A percentile compares a stretch with the other conserved stretches of the same genome.
phyloP scores from a whole-genome alignment of 345 rosid genomes.

The Stellera chamaejasme region DNA sequence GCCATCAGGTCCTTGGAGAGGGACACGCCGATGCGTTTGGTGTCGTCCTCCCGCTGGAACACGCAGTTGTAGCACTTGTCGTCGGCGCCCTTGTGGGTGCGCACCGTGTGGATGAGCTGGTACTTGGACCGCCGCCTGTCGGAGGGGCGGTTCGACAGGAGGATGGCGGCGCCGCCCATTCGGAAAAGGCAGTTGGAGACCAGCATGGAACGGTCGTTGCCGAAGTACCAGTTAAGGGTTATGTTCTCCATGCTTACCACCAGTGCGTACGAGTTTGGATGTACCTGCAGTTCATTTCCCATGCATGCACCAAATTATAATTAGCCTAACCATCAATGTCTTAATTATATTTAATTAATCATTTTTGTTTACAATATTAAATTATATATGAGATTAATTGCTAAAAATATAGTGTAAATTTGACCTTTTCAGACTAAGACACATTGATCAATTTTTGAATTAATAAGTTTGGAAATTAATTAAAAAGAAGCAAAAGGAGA shows the following conservation, averaged over 20 bases:
- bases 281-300: conserved; percentile 33
- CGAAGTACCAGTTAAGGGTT: conserved; percentile 80
- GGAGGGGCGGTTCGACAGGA: conserved; percentile 60
- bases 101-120: conserved; percentile 84
- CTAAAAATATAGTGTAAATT: too few relatives aligned
- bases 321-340: too few relatives aligned
- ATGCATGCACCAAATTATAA: too few relatives aligned
- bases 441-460: too few relatives aligned
- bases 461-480: too few relatives aligned
- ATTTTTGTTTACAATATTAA: too few relatives aligned
- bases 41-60: conserved; percentile 73
- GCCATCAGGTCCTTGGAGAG: conserved; percentile 93
- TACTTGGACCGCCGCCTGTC: conserved; percentile 84
- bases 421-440: too few relatives aligned
- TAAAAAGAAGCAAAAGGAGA: too few relatives aligned
- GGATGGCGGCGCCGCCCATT: conserved; percentile 93
- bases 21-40: conserved; percentile 51
- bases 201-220: conserved; percentile 90
- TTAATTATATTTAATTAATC: too few relatives aligned
- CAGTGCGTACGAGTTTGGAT: conserved; percentile 77
- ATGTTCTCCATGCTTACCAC: conserved; percentile 96
- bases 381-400: too few relatives aligned
- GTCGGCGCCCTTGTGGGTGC: conserved; percentile 88
- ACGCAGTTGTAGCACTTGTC: conserved; percentile 66
- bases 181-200: conserved; percentile 91